phyloP scores from a whole-genome alignment of 805 yeast species.

The Metschnikowia cerradonensis region DNA sequence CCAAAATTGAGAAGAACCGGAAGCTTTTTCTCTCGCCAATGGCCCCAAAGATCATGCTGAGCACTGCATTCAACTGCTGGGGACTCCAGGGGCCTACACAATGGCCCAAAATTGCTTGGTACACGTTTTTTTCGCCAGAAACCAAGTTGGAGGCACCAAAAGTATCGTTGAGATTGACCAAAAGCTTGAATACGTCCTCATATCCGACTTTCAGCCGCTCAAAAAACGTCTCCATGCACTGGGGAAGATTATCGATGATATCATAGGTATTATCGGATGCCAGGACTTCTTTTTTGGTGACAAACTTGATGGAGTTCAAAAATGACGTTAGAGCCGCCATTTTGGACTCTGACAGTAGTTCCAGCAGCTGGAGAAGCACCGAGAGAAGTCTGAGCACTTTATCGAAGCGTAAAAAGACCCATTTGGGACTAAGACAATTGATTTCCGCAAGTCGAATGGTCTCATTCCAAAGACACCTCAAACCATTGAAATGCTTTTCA shows the following conservation, averaged over 20 bases:
- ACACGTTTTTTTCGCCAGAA: constrained; percentile 9
- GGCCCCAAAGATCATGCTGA: constrained; percentile 16
- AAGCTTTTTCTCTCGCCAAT: constrained; percentile 19
- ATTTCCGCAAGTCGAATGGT: constrained; percentile 28
- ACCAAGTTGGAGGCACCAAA: constrained; percentile 27
- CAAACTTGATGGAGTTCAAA: constrained; percentile 22
- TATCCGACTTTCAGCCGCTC: constrained; percentile 14
- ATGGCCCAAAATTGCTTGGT: constrained; percentile 9
- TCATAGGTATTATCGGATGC: constrained; percentile 29
- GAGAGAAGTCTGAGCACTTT: constrained; percentile 25
- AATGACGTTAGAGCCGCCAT: constrained; percentile 22
- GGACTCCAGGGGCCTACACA: constrained; percentile 2
- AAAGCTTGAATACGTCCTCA: constrained; percentile 21
- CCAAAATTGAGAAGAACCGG: constrained; percentile 18
- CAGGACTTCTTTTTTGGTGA: constrained; percentile 29
- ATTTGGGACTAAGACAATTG: constrained; percentile 27
- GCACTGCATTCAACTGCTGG: constrained; percentile 13
- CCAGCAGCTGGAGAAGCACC: constrained; percentile 22
- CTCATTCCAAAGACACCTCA: constrained; percentile 33
- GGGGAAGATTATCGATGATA: constrained; percentile 30
- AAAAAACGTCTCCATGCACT: constrained; percentile 22
- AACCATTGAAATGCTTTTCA: constrained; percentile 22
- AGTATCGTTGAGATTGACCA: constrained; percentile 29
- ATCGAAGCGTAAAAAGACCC: constrained; percentile 33
- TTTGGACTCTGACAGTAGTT: constrained; percentile 23